Evolutionary conservation across 768 basidiomycete species (phyloP), one percentile per base, ranked within the genome.

Genomic region (Mycena galericulata): DNA sequence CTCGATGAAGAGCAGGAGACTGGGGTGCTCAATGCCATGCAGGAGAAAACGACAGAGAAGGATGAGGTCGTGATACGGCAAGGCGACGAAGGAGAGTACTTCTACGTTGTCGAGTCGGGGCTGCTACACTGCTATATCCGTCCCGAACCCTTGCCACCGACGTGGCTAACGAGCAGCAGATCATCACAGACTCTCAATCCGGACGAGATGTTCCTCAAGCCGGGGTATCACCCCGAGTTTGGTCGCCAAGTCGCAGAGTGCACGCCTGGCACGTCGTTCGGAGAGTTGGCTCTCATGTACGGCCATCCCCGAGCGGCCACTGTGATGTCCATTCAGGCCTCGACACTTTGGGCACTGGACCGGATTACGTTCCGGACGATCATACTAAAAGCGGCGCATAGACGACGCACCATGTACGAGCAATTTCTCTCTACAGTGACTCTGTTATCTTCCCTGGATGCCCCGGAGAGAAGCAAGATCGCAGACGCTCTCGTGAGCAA

Each of bases 301-400:
- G 96, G 95, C 36, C 96, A 97, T 72, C 94, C 95, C 43, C 94
- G 98, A 34, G 95, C 96, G 22, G 98, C 98, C 18, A 96, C 95
- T 10, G 97, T 99, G 47, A 82, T 98, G 40, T 90, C 97, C 12
- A 88, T 92, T 49, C 90, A 94, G 63, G 83, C 88, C 1, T 94
- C 90, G 27, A 95, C 92, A 11, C 85, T 98, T 29, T 99, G 98
- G 98, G 92, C 93, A 12, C 86, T 99, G 72, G 98, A 99, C 82
- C 92, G 98, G 63, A 96, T 97, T 74, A 99, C 97, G 4, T 99
- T 99, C 91, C 90, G 98, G 50, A 98, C 96, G 8, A 98, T 99
- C 81, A 93, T 99, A 59, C 87, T 99, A 68, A 96, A 96, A 79
- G 91, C 95, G 58, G 95, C 96, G 36, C 92, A 96, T 73, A 86